A percentile compares a stretch with the other conserved stretches of the same genome.
These are phyloP conservation scores for Aurifilum marmelostoma DNA, from an alignment of 2,329 filamentous ascomycete genomes.

Conservation along the genomic window DNA sequence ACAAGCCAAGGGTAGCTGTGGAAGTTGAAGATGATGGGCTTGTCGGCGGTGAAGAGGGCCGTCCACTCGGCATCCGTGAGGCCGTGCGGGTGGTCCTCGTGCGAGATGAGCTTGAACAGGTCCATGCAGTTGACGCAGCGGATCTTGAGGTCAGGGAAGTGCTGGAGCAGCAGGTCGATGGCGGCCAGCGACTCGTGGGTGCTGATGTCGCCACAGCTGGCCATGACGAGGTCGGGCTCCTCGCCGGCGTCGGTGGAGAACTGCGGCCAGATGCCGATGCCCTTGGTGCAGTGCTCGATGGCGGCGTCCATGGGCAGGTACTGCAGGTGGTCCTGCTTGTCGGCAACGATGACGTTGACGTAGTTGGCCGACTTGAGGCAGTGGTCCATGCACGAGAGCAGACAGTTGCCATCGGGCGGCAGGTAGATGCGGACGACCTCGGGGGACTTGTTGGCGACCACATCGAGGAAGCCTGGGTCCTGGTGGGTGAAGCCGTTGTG, in stretches of 20 bases:
- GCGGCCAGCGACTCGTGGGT: conserved; percentile 77
- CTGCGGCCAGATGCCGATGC: conserved; percentile 76
- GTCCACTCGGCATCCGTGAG: conserved; percentile 68
- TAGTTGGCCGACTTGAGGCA: conserved; percentile 76
- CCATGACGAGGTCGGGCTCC: conserved; percentile 77
- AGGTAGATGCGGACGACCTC: conserved; percentile 82
- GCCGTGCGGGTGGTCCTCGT: conserved; percentile 73
- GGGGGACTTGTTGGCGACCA: conserved; percentile 78
- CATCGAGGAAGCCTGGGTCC: conserved; percentile 78
- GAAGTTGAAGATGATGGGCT: conserved; percentile 81
- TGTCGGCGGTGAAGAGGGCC: conserved; percentile 72
- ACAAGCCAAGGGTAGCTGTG: conserved; percentile 82
- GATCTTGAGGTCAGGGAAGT: conserved; percentile 73
- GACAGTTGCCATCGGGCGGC: conserved; percentile 77
- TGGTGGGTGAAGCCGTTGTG: conserved; percentile 86
- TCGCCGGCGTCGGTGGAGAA: conserved; percentile 70
- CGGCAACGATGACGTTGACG: conserved; percentile 78
- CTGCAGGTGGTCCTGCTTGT: conserved; percentile 79
- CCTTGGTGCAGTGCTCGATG: conserved; percentile 76
- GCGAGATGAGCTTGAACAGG: conserved; percentile 76
- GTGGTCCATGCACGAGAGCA: conserved; percentile 76
- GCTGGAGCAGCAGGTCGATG: conserved; percentile 71
- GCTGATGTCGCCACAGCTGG: conserved; percentile 73
- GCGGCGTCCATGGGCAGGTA: conserved; percentile 75
- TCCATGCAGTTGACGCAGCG: conserved; percentile 82